A percentile compares a stretch with the other conserved stretches of the same genome.
Conservation (phyloP, 2,329 filamentous ascomycete genomes). For the Microcyclosporella mali region DNA sequence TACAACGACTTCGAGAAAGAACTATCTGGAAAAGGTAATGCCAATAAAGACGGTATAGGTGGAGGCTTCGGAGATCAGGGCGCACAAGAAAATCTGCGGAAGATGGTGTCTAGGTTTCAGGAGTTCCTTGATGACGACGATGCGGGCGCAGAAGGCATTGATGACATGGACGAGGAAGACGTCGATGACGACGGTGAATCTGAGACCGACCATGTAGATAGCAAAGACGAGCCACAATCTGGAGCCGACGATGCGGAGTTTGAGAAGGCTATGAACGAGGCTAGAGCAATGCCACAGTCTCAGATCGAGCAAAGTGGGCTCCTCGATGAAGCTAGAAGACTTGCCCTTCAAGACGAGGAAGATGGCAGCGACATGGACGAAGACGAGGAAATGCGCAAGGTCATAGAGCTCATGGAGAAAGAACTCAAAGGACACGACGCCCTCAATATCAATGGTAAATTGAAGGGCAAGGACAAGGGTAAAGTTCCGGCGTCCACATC, state of each 20-base stretch:
- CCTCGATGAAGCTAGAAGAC: constrained; percentile 30
- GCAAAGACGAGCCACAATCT: constrained; percentile 54
- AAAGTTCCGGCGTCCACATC: constrained; percentile 19
- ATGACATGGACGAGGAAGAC: constrained; percentile 64
- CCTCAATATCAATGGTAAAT: constrained; percentile 41
- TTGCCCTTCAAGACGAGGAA: constrained; percentile 37
- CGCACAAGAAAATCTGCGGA: constrained; percentile 70
- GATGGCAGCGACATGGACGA: constrained; percentile 42
- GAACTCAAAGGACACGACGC: constrained; percentile 66
- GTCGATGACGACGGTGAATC: constrained; percentile 42
- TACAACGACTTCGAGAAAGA: constrained; percentile 84
- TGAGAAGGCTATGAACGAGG: constrained; percentile 79
- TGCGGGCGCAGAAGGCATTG: constrained; percentile 72
- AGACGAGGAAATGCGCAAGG: constrained; percentile 56
- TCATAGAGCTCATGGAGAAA: constrained; percentile 64
- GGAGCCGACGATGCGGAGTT: constrained; percentile 78
- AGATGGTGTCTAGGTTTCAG: constrained; percentile 92
- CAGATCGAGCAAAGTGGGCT: constrained; percentile 30
- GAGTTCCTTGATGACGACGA: constrained; percentile 80
- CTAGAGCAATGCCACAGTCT: constrained; percentile 65
- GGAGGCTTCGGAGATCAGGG: constrained; percentile 55
- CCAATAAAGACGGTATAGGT: constrained; percentile 8
- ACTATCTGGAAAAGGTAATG: constrained; percentile 46
- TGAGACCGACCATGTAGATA: constrained; percentile 60
- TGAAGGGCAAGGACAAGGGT: constrained; percentile 27